Percentiles rank a stretch among this genome's conserved stretches.
Conservation (phyloP, 345 rosid genomes). For the Clausena lansium region DNA sequence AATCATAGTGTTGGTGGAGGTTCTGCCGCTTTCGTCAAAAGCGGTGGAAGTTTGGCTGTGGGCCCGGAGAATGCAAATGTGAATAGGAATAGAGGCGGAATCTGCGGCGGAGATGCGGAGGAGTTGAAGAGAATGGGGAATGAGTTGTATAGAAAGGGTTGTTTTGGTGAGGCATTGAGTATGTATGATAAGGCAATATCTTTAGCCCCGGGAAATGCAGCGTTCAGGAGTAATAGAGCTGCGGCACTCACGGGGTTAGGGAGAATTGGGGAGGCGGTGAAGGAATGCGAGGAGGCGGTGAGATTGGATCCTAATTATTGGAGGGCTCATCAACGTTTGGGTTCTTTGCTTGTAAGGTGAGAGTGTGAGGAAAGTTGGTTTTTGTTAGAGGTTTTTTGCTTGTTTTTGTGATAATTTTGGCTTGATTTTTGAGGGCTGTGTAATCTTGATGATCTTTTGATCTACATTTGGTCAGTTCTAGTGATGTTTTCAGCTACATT, state of each 20-base stretch:
- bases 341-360: conserved; percentile 76
- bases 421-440: background rate
- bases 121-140: conserved; percentile 74
- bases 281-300: conserved; percentile 80
- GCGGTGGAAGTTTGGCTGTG: background rate
- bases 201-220: conserved; percentile 62
- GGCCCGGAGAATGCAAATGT: conserved; percentile 6
- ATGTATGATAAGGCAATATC: conserved; percentile 80
- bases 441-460: background rate
- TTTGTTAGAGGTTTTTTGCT: background rate
- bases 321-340: conserved; percentile 91
- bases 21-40: background rate
- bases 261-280: conserved; percentile 71
- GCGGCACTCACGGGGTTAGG: conserved; percentile 69
- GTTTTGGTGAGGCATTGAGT: conserved; percentile 72
- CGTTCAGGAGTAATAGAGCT: conserved; percentile 76
- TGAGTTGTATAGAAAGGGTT: conserved; percentile 72
- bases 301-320: conserved; percentile 68
- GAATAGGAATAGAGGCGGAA: conserved; percentile 5
- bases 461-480: background rate
- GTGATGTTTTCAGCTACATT: conserved; percentile 12
- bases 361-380: conserved; percentile 12
- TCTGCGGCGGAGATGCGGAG: conserved; percentile 47
- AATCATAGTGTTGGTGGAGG: conserved; percentile 20
- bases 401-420: background rate